These are phyloP conservation scores for Lumnitzera racemosa DNA, from an alignment of 345 rosid genomes.

Conservation along the genomic window DNA sequence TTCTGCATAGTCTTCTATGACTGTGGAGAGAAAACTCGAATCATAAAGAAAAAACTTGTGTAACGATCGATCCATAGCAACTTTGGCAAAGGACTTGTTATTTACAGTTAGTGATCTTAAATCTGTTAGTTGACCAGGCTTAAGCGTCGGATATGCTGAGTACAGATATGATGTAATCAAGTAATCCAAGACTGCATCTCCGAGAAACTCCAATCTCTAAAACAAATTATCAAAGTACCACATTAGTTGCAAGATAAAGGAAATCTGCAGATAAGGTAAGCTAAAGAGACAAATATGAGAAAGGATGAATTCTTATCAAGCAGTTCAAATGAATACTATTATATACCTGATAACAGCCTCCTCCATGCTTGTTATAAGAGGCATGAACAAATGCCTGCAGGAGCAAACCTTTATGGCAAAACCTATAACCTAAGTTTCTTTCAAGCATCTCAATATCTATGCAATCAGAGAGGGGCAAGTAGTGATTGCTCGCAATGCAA, in stretches of 20 bases:
- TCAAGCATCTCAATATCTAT: conserved; percentile 45
- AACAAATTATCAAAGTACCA: conserved; percentile 12
- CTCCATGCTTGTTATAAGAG: conserved; percentile 70
- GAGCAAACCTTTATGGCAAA: conserved; percentile 71
- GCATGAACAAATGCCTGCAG: conserved; percentile 88
- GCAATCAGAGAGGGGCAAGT: conserved; percentile 41
- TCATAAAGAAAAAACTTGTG: conserved; percentile 54
- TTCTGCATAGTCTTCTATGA: conserved; percentile 45
- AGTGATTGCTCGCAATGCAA: conserved; percentile 48
- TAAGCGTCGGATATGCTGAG: conserved; percentile 71
- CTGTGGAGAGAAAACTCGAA: conserved; percentile 41
- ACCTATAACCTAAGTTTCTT: conserved; percentile 37
- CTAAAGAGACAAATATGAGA: neutral
- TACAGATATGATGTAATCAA: conserved; percentile 77
- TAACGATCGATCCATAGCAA: conserved; percentile 56
- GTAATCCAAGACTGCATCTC: conserved; percentile 95
- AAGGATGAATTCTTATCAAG: neutral
- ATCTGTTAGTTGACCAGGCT: conserved; percentile 93
- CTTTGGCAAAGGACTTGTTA: conserved; percentile 72
- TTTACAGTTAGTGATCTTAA: conserved; percentile 70
- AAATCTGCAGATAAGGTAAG: conserved; percentile 4
- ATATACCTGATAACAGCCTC: conserved; percentile 93
- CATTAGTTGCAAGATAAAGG: conserved; percentile 7
- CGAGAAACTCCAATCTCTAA: conserved; percentile 97
- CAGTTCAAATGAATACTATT: neutral